Evolutionary conservation across 129 eudicot species (phyloP).

Genomic region (Tagetes erecta): DNA sequence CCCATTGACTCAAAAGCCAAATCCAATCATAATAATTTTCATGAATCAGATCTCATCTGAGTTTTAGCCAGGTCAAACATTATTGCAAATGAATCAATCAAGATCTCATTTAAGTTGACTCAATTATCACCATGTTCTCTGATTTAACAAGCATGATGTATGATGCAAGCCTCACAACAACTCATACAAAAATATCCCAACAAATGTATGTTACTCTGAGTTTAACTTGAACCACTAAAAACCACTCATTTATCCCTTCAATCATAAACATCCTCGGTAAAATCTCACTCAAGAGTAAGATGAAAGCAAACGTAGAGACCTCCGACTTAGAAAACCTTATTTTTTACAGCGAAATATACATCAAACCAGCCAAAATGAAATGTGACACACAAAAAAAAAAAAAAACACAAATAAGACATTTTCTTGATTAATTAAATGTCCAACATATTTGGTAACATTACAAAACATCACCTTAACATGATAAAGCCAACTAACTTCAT

Average conservation of each 20-base stretch:
- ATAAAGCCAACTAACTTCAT: constrained; percentile 11
- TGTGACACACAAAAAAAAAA: background rate
- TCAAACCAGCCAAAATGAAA: constrained; percentile 5
- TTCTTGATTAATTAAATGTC: constrained; percentile 1
- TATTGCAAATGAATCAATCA: constrained; percentile 25
- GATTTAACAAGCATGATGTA: constrained; percentile 23
- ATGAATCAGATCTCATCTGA: constrained; percentile 29
- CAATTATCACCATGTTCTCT: constrained; percentile 32
- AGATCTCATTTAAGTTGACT: constrained; percentile 28
- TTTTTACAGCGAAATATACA: too few relatives aligned
- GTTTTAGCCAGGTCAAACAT: constrained; percentile 26
- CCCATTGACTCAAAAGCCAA: too few relatives aligned
- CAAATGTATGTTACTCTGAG: too few relatives aligned
- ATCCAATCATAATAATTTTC: background rate
- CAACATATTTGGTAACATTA: background rate
- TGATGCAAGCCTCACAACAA: constrained; percentile 26
- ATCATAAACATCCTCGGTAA: too few relatives aligned
- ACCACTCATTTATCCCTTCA: background rate
- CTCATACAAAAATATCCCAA: background rate
- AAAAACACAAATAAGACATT: background rate
- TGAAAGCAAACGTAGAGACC: too few relatives aligned
- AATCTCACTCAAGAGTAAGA: too few relatives aligned
- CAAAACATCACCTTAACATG: constrained; percentile 9
- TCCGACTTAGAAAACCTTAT: too few relatives aligned
- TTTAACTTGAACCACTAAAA: background rate